Base-by-base conservation (phyloP, 768 basidiomycete genomes). In the Amylocystis lapponica region DNA sequence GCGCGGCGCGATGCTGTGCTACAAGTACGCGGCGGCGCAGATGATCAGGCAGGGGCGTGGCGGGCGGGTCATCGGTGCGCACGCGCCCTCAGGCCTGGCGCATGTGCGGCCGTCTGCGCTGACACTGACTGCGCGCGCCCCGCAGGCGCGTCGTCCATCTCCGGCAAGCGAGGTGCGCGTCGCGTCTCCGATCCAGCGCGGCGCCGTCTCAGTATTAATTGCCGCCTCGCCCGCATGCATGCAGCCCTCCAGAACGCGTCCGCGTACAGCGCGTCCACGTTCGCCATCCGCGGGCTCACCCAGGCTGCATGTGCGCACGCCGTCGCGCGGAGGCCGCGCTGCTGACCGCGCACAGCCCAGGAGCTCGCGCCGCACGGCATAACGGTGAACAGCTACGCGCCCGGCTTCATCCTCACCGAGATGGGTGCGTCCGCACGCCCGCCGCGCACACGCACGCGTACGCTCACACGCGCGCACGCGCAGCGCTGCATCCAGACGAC, bases 31-130 rank as follows among this genome's bases (percentile, higher is more conserved):
- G 4, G 69, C 60, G 4, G 8, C 38, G 21, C 61, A 70, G 41
- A 69, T 72, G 69, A 54, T 72, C 39, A 51, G 56, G 38, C 69
- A 68, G 52, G 66, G 68, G 1, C 51, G 52, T 2, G 67, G 69
- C 1, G 68, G 70, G 0, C 45, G 67, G 11, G 66, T 71, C 2
- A 58, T 72, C 39, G 72, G 69, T 42, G 32, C 12, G 43, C n/a
- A n/a, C 7, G 33, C 27, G n/a, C n/a, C n/a, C n/a, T n/a, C n/a
- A n/a, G n/a, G n/a, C n/a, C n/a, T n/a, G n/a, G n/a, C n/a, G n/a
- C n/a, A n/a, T n/a, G n/a, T n/a, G n/a, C n/a, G n/a, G n/a, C n/a
- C n/a, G n/a, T n/a, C n/a, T n/a, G n/a, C n/a, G n/a, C n/a, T n/a
- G n/a, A n/a, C n/a, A n/a, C n/a, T n/a, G n/a, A n/a, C n/a, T n/a